Conservation (phyloP, 2,329 filamentous ascomycete genomes). For the Xylariomycetidae sp. region DNA sequence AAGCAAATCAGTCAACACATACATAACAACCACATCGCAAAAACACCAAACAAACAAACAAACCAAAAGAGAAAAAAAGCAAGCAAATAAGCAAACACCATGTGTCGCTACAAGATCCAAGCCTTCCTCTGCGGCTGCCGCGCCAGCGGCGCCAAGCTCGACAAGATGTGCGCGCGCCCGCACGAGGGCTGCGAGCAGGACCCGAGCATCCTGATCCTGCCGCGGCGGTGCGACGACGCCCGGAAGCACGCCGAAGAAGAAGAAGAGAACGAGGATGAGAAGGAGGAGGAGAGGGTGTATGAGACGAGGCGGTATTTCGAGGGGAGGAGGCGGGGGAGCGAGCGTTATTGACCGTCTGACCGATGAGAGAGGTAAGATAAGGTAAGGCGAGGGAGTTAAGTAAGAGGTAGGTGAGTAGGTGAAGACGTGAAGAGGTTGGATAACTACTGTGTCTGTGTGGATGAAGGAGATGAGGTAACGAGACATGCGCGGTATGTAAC, state of each 20-base stretch:
- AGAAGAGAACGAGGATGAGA: neutral
- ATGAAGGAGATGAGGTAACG: too few relatives aligned
- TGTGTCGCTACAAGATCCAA: constrained; percentile 16
- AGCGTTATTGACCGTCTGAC: neutral
- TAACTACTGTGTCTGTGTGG: too few relatives aligned
- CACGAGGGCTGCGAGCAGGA: constrained; percentile 11
- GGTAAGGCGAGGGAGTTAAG: too few relatives aligned
- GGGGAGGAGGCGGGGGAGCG: too few relatives aligned
- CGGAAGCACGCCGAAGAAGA: constrained; percentile 17
- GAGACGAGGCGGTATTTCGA: neutral
- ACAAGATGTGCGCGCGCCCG: constrained; percentile 10
- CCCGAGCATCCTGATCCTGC: constrained; percentile 14
- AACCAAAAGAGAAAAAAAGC: constrained; percentile 2
- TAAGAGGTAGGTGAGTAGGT: too few relatives aligned
- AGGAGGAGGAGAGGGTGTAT: neutral
- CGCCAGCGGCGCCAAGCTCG: constrained; percentile 7
- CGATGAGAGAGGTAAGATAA: neutral
- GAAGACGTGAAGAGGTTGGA: too few relatives aligned
- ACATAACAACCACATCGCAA: too few relatives aligned
- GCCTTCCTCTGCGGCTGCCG: constrained; percentile 17
- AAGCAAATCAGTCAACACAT: too few relatives aligned
- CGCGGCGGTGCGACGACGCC: constrained; percentile 14
- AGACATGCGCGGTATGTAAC: too few relatives aligned
- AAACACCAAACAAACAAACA: too few relatives aligned
- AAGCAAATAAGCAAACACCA: constrained; percentile 1